Evolutionary conservation across 2,329 filamentous ascomycete genomes (phyloP).

Genomic region (Whalleya microplaca): DNA sequence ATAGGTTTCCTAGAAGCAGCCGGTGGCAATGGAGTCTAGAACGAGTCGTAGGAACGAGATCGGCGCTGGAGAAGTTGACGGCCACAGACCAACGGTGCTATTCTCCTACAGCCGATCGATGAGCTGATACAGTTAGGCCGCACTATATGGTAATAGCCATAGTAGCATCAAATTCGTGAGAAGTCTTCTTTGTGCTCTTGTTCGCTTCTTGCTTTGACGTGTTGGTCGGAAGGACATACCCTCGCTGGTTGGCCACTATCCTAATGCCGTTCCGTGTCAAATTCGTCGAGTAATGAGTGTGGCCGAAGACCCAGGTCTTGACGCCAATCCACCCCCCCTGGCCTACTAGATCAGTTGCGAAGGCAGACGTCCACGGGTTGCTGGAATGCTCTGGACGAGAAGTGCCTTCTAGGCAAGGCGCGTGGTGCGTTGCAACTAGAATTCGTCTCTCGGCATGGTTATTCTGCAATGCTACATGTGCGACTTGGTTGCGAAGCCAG

Average conservation of each 20-base stretch:
- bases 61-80: too few relatives aligned
- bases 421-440: conserved; percentile 61
- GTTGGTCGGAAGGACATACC: conserved; percentile 40
- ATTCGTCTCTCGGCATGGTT: conserved; percentile 32
- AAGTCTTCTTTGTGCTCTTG: too few relatives aligned
- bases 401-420: conserved; percentile 53
- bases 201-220: too few relatives aligned
- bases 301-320: conserved; percentile 50
- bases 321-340: conserved; percentile 39
- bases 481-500: conserved; percentile 52
- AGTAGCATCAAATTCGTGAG: too few relatives aligned
- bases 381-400: conserved; percentile 52
- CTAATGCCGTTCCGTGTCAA: conserved; percentile 38
- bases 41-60: too few relatives aligned
- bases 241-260: conserved; percentile 51
- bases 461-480: conserved; percentile 7
- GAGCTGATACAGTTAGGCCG: too few relatives aligned
- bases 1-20: too few relatives aligned
- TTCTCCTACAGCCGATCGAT: too few relatives aligned
- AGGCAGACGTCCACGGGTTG: conserved; percentile 46
- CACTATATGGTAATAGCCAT: too few relatives aligned
- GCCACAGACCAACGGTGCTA: too few relatives aligned
- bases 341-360: conserved; percentile 29
- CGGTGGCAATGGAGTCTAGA: too few relatives aligned
- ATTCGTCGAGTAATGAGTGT: conserved; percentile 51